phyloP scores from a whole-genome alignment of 208 protist species.

The Trypanosoma melophagium region DNA sequence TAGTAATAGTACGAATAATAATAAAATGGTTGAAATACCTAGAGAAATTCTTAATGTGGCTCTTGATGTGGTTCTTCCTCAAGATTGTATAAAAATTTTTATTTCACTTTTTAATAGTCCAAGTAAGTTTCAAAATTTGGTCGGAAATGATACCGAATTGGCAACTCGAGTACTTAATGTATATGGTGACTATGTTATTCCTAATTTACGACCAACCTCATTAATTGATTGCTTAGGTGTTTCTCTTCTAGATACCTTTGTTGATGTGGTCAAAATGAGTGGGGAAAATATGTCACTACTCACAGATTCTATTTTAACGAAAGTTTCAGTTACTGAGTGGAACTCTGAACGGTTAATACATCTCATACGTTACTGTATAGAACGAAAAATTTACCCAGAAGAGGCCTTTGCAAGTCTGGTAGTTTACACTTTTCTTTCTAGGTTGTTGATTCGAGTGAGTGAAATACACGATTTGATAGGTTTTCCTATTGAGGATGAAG shows the following conservation, averaged over 20 bases:
- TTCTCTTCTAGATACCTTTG: slow-evolving; percentile 49
- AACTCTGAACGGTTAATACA: background rate
- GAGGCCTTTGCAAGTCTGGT: slow-evolving; percentile 36
- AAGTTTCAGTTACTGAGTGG: slow-evolving; percentile 27
- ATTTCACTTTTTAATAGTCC: slow-evolving; percentile 56
- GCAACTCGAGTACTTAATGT: slow-evolving; percentile 50
- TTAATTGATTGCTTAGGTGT: slow-evolving; percentile 53
- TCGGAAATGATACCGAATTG: slow-evolving; percentile 48
- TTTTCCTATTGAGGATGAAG: slow-evolving; percentile 23
- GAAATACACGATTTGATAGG: background rate
- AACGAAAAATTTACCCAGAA: slow-evolving; percentile 15
- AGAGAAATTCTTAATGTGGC: slow-evolving; percentile 39
- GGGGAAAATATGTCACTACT: slow-evolving; percentile 27
- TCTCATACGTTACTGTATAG: slow-evolving; percentile 22
- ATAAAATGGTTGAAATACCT: slow-evolving; percentile 15
- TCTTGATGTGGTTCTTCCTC: slow-evolving; percentile 40
- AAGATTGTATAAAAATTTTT: slow-evolving; percentile 50
- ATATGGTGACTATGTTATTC: slow-evolving; percentile 50
- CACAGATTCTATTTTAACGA: slow-evolving; percentile 20
- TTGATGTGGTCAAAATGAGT: slow-evolving; percentile 52
- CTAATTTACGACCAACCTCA: slow-evolving; percentile 42
- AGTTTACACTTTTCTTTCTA: slow-evolving; percentile 32
- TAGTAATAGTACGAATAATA: background rate
- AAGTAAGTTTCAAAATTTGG: slow-evolving; percentile 46
- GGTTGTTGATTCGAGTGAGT: slow-evolving; percentile 5